Base-by-base conservation (phyloP, 345 rosid genomes). In the Sisymbrium irio region DNA sequence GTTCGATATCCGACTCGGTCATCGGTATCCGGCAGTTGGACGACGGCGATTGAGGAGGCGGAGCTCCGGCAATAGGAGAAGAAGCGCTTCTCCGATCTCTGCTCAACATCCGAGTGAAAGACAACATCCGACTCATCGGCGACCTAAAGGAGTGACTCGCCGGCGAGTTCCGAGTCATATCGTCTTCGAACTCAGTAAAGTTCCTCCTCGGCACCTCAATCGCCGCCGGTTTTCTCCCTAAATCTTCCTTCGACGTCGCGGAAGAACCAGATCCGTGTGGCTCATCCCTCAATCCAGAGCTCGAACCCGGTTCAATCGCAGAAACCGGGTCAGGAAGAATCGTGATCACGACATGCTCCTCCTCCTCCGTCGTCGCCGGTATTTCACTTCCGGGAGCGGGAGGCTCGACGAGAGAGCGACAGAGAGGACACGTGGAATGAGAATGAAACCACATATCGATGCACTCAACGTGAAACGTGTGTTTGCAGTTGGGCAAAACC, bases 381-480 rank as follows among this genome's bases (percentile, higher is more conserved):
- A 15, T 30, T 0, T 65, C 75, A 22, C 6, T 9, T 5, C 51
- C 69, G 27, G n/a, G n/a, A n/a, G 50, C 36, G 35, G 59, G 65
- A 20, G 80, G 70, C 42, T 90, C 94, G 11, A 96, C 97, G 3
- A 89, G 81, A 9, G 86, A 75, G 36, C 99, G 92, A 45, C 99
- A 96, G 37, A 96, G 91, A 20, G 98, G 99, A 71, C 97, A 94
- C 0, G 96, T 91, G 40, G 90, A 82, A 69, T 94, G 98, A 37
- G 97, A 85, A 47, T 86, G 91, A 73, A 96, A 90, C 98, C 99
- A 96, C 99, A 92, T 92, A 71, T 96, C 98, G 7, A 92, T 90
- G 22, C 98, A 96, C 1, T 83, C 97, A 17, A 82, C 77, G 41
- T 96, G 99, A 65, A 96, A 96, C 27, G 85, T 82, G 32, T 96